Evolutionary conservation across 805 yeast species (phyloP), one percentile per base, ranked within the genome.

Genomic region (Sugiyamaella boreocaroliniensis): DNA sequence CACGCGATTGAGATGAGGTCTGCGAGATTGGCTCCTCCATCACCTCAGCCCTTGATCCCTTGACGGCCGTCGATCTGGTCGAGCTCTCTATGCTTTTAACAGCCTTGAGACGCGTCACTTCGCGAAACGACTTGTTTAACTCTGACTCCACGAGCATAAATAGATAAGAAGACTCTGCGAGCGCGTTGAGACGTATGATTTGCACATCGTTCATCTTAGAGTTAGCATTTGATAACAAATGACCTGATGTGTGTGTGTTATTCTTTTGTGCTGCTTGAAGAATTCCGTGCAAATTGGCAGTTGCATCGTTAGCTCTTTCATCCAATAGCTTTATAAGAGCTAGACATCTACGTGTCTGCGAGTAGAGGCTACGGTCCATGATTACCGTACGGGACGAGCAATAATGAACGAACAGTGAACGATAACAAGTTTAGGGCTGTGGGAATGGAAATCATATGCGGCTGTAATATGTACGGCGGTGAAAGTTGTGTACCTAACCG

Each of bases 291-390:
- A 57, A 45, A 11, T 48, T 40, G 14, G 19, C 47, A 20, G 40
- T 19, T 11, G 43, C 47, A 7, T 22, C 47, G 43, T 14, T 45
- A 22, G 49, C 40, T 40, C 43, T 43, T 18, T 32, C 5, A 43
- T 58, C 60, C 43, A 58, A 47, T 40, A 34, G 26, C 11, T 54
- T 52, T 10, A 58, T 49, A 19, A 57, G 54, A 19, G 40, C 22
- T 40, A 58, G 42, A 5, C 59, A 50, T 20, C 56, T 53, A n/a
- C 45, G 43, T 45, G 52, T 42, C 34, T 57, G 58, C 12, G 29
- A 22, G n/a, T 41, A 43, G 18, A 54, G 47, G n/a, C 51, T 14
- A 9, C 37, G 37, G 11, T 32, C 37, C 37, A 32, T 32, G 37
- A 14, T 14, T 9, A 32, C 37, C 11, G n/a, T 6, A 22, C 26